Base-by-base conservation (phyloP, 495 filamentous ascomycete genomes). In the Penicillium pulvis region DNA sequence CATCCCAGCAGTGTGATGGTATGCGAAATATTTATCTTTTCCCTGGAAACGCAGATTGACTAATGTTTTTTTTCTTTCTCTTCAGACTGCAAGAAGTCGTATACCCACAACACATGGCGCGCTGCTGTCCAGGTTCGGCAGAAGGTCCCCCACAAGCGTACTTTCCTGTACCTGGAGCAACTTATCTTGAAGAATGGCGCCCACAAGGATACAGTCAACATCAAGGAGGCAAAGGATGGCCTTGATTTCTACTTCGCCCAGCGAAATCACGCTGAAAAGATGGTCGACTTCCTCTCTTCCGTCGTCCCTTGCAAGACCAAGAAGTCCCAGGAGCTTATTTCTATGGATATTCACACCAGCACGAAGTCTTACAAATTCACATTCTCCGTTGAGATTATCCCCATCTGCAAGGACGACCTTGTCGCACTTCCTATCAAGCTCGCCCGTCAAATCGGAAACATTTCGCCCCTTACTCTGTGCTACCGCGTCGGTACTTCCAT, bases 101-200 rank as follows among this genome's bases (percentile, higher is more conserved):
- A 89, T 68, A 98, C 93, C 9, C 90, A 90, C 60, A 93, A 98
- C 73, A 92, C 91, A 17, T 94, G 89, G 89, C 75, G 88, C 61
- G 91, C 92, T 4, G 83, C 83, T 35, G 90, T 97, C 6, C 95
- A 98, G 73, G 89, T 98, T 20, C 90, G 95, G 36, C 95, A 99
- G 75, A 95, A 97, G 70, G 95, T 99, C 24, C 85, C 90, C 0
- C 95, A 99, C 74, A 99, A 99, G 81, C 83, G 95, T 60, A 98
- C 94, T 6, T 98, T 99, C 76, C 76, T 98, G 8, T 95, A 90
- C 74, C 89, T 98, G 16, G 95, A 99, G 66, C 95, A 99, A 75
- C 80, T 98, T 26, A 96, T 99, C 70, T 78, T 99, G 30, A 97
- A 96, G 76, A 89, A 97, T 67, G 83, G 84, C 30, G 94, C 93